Evolutionary conservation across 495 filamentous ascomycete species (phyloP).

Genomic region (Aspergillus haitiensis): DNA sequence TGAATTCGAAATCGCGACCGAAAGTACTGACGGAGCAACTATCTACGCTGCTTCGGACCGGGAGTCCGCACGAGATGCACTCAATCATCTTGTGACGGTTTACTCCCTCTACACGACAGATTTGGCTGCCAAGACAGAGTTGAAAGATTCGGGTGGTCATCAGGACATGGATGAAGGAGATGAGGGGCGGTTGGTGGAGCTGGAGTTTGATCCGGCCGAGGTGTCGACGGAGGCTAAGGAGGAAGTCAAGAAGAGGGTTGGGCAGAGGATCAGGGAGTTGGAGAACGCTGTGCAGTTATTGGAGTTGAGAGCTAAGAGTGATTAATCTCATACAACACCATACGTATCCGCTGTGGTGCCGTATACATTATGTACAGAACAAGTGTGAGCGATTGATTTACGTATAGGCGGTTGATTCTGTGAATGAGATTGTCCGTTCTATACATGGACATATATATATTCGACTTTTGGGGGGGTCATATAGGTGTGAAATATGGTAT

Average conservation of each 20-base stretch:
- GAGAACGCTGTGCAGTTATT: constrained; percentile 42
- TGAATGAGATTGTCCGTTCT: neutral
- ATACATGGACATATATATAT: neutral
- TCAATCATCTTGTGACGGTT: constrained; percentile 39
- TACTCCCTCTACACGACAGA: constrained; percentile 39
- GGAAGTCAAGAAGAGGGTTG: constrained; percentile 44
- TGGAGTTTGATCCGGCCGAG: constrained; percentile 36
- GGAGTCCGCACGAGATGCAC: constrained; percentile 45
- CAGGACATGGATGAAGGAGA: constrained; percentile 12
- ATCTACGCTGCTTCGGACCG: constrained; percentile 52
- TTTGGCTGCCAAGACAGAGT: constrained; percentile 5
- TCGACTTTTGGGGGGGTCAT: neutral
- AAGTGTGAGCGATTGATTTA: neutral
- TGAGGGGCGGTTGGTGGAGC: constrained; percentile 27
- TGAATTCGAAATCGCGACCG: constrained; percentile 51
- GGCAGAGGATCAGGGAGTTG: constrained; percentile 45
- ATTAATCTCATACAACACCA: constrained; percentile 22
- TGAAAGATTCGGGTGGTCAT: neutral
- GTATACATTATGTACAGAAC: neutral
- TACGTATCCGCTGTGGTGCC: neutral
- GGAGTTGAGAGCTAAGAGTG: constrained; percentile 42
- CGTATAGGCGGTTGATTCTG: neutral
- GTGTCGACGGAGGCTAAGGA: constrained; percentile 30
- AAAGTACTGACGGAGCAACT: constrained; percentile 42
- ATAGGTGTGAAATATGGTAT: neutral